A percentile compares a stretch with the other conserved stretches of the same genome.
Evolutionary conservation across 257 asterid species (phyloP).

Genomic region (Jacaranda mimosifolia): DNA sequence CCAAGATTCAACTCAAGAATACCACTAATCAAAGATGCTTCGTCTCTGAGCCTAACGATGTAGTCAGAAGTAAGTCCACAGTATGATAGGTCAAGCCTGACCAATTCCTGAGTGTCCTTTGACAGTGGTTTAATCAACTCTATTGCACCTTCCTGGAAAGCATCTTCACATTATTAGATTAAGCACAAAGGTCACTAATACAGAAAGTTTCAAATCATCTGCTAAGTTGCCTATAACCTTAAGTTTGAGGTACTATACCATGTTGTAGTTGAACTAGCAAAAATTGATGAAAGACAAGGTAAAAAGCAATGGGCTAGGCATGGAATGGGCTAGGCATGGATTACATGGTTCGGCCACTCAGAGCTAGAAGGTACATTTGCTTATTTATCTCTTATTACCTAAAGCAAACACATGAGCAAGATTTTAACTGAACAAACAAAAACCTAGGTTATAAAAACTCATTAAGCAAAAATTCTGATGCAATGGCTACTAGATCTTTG

Average conservation of each 20-base stretch:
- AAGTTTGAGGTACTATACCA: constrained; percentile 5
- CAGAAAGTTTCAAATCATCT: not conserved
- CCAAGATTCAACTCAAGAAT: constrained; percentile 85
- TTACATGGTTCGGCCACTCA: constrained; percentile 11
- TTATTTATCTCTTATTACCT: not conserved
- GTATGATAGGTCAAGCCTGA: constrained; percentile 80
- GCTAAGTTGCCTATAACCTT: not conserved
- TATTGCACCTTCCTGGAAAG: constrained; percentile 79
- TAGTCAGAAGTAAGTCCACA: constrained; percentile 67
- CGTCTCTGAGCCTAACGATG: constrained; percentile 60
- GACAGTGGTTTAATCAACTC: constrained; percentile 75
- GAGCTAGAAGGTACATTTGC: constrained; percentile 4
- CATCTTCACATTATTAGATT: constrained; percentile 32
- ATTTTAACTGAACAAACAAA: constrained; percentile 14
- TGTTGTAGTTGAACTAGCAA: constrained; percentile 22
- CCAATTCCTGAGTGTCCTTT: constrained; percentile 68
- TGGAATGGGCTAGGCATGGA: constrained; percentile 7
- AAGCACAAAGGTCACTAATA: constrained; percentile 18
- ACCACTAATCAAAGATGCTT: constrained; percentile 55
- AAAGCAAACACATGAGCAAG: not conserved
- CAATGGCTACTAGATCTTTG: not conserved
- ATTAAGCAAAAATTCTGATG: not conserved
- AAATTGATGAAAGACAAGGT: constrained; percentile 19
- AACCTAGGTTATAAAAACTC: not conserved
- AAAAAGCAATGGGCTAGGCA: not conserved